A percentile compares a stretch with the other conserved stretches of the same genome.
These are phyloP conservation scores for Adiantum capillusveneris DNA, from an alignment of 75 land plant genomes.

Conservation along the genomic window DNA sequence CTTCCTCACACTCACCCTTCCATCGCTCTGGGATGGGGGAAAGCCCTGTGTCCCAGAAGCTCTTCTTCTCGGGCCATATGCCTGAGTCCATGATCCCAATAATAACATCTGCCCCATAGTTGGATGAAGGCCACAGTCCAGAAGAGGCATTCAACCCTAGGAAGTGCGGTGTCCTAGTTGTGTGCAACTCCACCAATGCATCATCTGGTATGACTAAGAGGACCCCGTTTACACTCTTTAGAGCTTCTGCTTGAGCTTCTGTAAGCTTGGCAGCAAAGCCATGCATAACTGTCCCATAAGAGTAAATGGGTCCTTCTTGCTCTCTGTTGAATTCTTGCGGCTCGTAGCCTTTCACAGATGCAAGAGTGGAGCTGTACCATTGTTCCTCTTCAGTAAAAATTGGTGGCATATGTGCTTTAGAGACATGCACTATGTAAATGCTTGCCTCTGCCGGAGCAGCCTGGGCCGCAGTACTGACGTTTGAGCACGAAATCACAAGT, in stretches of 20 bases:
- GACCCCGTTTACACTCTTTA: constrained; percentile 38
- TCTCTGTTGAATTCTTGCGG: neutral
- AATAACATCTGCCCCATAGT: constrained; percentile 77
- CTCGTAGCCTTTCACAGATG: constrained; percentile 19
- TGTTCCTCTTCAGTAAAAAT: constrained; percentile 37
- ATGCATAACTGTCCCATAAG: constrained; percentile 61
- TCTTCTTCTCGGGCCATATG: constrained; percentile 82
- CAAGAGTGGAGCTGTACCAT: constrained; percentile 67
- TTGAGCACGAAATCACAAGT: no score
- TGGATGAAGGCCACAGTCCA: constrained; percentile 81
- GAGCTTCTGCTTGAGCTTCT: constrained; percentile 23
- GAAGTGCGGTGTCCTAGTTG: constrained; percentile 92
- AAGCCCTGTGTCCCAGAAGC: constrained; percentile 60
- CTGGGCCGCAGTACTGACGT: no score
- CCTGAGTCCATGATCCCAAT: constrained; percentile 87
- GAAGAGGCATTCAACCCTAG: constrained; percentile 48
- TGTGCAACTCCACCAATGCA: constrained; percentile 55
- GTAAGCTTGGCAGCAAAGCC: constrained; percentile 70
- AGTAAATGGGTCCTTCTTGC: constrained; percentile 2
- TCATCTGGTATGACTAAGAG: constrained; percentile 57
- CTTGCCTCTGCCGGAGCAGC: no score
- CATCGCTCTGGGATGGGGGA: constrained; percentile 65
- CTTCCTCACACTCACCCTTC: constrained; percentile 70
- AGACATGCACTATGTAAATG: constrained; percentile 66
- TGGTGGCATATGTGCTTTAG: constrained; percentile 49